Base-by-base conservation (phyloP, 768 basidiomycete species). In the Leccinellum rugosiceps region DNA sequence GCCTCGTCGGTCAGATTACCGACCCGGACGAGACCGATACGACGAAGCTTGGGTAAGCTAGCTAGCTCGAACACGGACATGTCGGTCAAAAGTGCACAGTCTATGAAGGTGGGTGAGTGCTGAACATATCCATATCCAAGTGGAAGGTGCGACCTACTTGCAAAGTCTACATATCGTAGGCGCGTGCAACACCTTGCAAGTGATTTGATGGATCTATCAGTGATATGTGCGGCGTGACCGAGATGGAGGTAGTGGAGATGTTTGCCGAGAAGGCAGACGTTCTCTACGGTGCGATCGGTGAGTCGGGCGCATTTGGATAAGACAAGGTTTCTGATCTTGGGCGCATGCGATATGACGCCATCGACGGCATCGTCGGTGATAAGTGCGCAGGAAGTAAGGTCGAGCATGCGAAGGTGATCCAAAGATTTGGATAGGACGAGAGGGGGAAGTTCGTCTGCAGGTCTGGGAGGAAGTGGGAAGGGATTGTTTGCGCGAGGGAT, bases 1-100 rank as follows among this genome's bases (percentile, higher is more conserved):
- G 93, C 93, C 65, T 96, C 86, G 68, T 99, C 97, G 11, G 97
- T 99, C 55, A 99, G 77, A 64, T 94, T 92, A 69, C 78, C 84
- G 50, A 98, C 94, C 57, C 95, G 86, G 44, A 98, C 97, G 34
- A 99, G 86, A 50, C 97, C 97, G 61, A 99, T 89, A 3, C 97
- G 86, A 34, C 94, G 88, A 57, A 99, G 83, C 64, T 98, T 96
- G 8, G 90, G 90, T 50, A 98, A 77, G 41, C 80, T 80, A 2
- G 95, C 86, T 38, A 99, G 79, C 71, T 98, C 96, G 64, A 92
- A 88, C 9, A 98, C 92, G 52, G 92, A 92, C 83, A 93, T 85
- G 71, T 99, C 96, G 25, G 96, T 96, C 49, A 99, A 77, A 35
- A 85, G 80, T 4, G 83, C 76, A 65, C 96, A 98, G 74, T 93